These are phyloP conservation scores for Pisolithus sp. DNA, from an alignment of 768 basidiomycete genomes.

Conservation along the genomic window DNA sequence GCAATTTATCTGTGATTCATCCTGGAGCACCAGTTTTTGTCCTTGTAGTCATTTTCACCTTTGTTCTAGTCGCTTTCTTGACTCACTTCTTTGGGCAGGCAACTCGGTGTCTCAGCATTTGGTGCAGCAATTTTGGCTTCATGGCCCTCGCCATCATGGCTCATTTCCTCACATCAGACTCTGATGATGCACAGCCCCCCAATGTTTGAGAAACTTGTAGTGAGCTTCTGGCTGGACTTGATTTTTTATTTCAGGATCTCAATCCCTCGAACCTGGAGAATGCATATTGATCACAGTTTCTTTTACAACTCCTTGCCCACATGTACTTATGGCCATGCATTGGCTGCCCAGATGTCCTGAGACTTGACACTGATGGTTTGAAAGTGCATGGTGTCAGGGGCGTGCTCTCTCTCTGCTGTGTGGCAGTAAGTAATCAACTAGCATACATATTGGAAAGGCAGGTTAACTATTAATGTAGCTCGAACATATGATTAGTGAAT, in stretches of 20 bases:
- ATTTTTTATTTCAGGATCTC: slow-evolving; percentile 2
- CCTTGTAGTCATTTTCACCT: background rate
- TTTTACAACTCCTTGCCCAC: background rate
- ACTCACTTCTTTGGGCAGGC: background rate
- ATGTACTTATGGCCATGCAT: too few relatives aligned
- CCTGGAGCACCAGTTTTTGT: background rate
- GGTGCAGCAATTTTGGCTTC: background rate
- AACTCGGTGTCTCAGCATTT: background rate
- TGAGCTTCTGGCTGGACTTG: background rate
- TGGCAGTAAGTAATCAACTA: background rate
- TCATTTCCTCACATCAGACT: too few relatives aligned
- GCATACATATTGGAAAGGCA: too few relatives aligned
- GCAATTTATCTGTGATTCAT: background rate
- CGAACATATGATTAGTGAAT: background rate
- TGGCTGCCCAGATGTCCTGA: too few relatives aligned
- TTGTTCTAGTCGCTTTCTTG: too few relatives aligned
- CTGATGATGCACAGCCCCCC: too few relatives aligned
- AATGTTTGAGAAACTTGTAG: background rate
- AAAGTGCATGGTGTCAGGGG: background rate
- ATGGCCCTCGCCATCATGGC: too few relatives aligned
- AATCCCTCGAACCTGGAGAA: background rate
- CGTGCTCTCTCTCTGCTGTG: background rate
- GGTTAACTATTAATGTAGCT: background rate
- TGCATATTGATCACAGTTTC: background rate
- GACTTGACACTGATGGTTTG: too few relatives aligned